Base-by-base conservation (phyloP, 2,329 filamentous ascomycete species). In the Drechslera avenae region DNA sequence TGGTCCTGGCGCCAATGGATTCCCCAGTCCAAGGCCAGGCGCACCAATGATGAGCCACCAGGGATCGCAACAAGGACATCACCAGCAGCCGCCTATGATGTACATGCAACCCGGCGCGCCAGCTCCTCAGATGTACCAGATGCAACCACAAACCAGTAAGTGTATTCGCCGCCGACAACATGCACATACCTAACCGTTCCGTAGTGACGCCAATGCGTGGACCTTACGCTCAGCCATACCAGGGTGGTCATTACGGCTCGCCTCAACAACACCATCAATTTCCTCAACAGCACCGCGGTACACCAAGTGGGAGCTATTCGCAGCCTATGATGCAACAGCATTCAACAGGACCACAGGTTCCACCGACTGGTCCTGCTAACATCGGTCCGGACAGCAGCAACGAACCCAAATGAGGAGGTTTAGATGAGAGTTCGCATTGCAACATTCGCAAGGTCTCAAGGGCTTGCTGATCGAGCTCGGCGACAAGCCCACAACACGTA, bases 1-100 rank as follows among this genome's bases (percentile, higher is more conserved):
- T 26, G 78, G 81, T 46, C 84, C 87, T 16, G 89, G 84, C 35
- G 81, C 84, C 6, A 89, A 87, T 62, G 90, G 91, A 13, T 96
- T 90, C 67, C 89, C 91, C n/a, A 97, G 93, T 69, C 93, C 93
- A 1, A 86, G 90, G 49, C 85, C 91, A 39, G 86, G 87, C 40
- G 69, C 94, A 10, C 87, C 90, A 2, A 91, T 95, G 86, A 97
- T 97, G 93, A 89, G 87, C 66, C 92, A 92, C 60, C 91, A 96
- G 76, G 90, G 90, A 47, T 97, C 92, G 21, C 93, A 97, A 67
- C 92, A 96, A 72, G 91, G 92, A 33, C 91, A 95, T 69, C 79
- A 80, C 49, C 79, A 80, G 39, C 78, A 85, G 78, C 56, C 61
- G 12, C 65, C 84, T 79, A 76, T 92, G 83, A 79, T 88, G 83